phyloP scores from a whole-genome alignment of 192 early-diverging fungal species.

The Coemansia nantahalensis region DNA sequence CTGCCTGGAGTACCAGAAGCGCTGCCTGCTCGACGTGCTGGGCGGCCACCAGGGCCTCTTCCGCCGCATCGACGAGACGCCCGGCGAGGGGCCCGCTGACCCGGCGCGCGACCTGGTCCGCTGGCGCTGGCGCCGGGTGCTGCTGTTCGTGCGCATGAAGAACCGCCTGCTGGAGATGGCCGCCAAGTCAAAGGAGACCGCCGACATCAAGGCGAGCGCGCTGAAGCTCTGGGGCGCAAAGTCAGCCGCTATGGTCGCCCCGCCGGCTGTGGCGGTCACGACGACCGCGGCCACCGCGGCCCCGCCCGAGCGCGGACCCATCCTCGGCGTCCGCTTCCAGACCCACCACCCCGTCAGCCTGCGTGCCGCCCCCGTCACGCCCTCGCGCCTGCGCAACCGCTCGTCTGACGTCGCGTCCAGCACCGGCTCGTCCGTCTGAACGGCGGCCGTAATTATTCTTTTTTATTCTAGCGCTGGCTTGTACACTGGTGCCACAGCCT shows the following conservation, averaged over 20 bases:
- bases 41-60: constrained; percentile 32
- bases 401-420: constrained; percentile 22
- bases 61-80: constrained; percentile 17
- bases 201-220: constrained; percentile 25
- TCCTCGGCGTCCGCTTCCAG: constrained; percentile 14
- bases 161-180: constrained; percentile 12
- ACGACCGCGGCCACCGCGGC: neutral
- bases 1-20: constrained; percentile 23
- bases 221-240: constrained; percentile 2
- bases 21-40: constrained; percentile 18
- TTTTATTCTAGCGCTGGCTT: too few species aligned
- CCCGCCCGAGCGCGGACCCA: neutral
- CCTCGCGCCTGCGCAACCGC: constrained; percentile 42
- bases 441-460: too few species aligned
- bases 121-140: constrained; percentile 24
- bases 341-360: constrained; percentile 17
- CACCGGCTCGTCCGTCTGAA: neutral
- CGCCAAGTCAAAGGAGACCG: neutral
- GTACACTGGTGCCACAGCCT: too few species aligned
- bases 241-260: neutral
- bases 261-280: neutral
- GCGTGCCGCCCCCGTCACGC: constrained; percentile 30
- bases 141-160: constrained; percentile 28
- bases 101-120: constrained; percentile 3
- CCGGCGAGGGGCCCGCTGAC: neutral